Conservation (phyloP, 495 filamentous ascomycete genomes). For the Thermothielavioides terrestris region DNA sequence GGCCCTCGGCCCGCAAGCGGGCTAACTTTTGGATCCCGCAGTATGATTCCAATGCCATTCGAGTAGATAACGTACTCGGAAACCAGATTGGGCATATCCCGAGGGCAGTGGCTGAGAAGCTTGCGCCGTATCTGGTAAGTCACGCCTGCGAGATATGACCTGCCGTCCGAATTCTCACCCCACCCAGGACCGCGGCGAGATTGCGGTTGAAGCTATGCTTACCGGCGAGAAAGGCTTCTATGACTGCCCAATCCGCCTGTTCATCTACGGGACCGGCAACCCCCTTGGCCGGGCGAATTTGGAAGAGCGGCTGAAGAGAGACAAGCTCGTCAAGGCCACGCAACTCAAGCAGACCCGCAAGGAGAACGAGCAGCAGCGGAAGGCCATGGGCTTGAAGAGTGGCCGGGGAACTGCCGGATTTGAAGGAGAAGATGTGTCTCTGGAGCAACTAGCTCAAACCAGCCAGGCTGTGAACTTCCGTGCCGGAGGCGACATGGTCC, state of each 20-base stretch:
- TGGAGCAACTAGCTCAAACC: slow-evolving; percentile 56
- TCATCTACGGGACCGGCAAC: slow-evolving; percentile 57
- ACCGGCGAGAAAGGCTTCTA: slow-evolving; percentile 50
- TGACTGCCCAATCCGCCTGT: slow-evolving; percentile 63
- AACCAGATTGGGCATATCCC: slow-evolving; percentile 77
- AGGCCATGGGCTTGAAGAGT: slow-evolving; percentile 27
- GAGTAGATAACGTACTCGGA: slow-evolving; percentile 69
- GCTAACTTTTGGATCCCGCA: slow-evolving; percentile 9
- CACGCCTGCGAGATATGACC: neutral
- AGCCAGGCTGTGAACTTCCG: slow-evolving; percentile 54
- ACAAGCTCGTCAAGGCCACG: slow-evolving; percentile 45
- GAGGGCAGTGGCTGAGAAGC: slow-evolving; percentile 51
- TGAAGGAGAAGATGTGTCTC: slow-evolving; percentile 27
- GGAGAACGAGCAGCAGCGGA: slow-evolving; percentile 41
- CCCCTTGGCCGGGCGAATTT: slow-evolving; percentile 41
- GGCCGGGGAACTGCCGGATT: slow-evolving; percentile 28
- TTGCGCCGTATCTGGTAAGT: slow-evolving; percentile 58
- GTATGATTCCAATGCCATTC: slow-evolving; percentile 74
- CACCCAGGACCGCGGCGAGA: slow-evolving; percentile 26
- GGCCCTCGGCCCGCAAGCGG: neutral
- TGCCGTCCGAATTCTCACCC: neutral
- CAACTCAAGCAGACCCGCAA: slow-evolving; percentile 40
- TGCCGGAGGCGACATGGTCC: slow-evolving; percentile 55
- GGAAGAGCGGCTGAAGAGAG: slow-evolving; percentile 52
- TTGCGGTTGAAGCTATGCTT: slow-evolving; percentile 55